Percentiles rank a stretch among this genome's conserved stretches.
Evolutionary conservation across 805 yeast genomes (phyloP).

Genomic region (Candida koratica): DNA sequence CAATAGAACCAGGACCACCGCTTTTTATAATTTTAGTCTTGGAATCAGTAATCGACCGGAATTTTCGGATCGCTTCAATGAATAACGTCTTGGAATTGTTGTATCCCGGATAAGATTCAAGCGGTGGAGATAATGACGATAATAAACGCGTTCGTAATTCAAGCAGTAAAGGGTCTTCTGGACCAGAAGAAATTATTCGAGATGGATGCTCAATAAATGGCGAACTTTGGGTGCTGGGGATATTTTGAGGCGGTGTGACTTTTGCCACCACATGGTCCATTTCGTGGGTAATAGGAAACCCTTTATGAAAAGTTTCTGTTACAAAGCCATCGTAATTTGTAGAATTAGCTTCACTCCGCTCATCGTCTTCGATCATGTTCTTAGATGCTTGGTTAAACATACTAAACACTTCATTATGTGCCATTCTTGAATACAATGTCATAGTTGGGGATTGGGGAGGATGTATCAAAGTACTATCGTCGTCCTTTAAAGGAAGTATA

Average conservation of each 20-base stretch:
- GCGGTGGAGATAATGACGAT: conserved; percentile 32
- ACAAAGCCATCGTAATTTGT: conserved; percentile 44
- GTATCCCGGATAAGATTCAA: conserved; percentile 29
- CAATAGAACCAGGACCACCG: conserved; percentile 37
- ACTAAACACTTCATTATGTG: conserved; percentile 65
- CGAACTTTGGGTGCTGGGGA: conserved; percentile 33
- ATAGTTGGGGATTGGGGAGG: conserved; percentile 67
- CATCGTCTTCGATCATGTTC: conserved; percentile 27
- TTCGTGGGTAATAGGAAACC: not conserved
- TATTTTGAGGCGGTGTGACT: conserved; percentile 26
- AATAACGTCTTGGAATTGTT: conserved; percentile 19
- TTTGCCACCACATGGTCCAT: conserved; percentile 1
- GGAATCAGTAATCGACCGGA: conserved; percentile 33
- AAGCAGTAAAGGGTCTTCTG: conserved; percentile 43
- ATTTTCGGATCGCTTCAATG: conserved; percentile 21
- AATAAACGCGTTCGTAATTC: conserved; percentile 37
- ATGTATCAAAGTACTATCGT: conserved; percentile 12
- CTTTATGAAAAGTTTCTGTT: conserved; percentile 42
- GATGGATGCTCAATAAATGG: conserved; percentile 42
- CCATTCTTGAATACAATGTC: conserved; percentile 71
- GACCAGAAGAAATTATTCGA: not conserved
- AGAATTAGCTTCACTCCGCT: conserved; percentile 21
- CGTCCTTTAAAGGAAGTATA: conserved; percentile 38
- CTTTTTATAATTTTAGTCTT: conserved; percentile 31
- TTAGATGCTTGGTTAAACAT: conserved; percentile 65